Percentiles rank a stretch among this genome's conserved stretches.
Conservation (phyloP, 2,329 filamentous ascomycete species). For the Neurospora sp. region DNA sequence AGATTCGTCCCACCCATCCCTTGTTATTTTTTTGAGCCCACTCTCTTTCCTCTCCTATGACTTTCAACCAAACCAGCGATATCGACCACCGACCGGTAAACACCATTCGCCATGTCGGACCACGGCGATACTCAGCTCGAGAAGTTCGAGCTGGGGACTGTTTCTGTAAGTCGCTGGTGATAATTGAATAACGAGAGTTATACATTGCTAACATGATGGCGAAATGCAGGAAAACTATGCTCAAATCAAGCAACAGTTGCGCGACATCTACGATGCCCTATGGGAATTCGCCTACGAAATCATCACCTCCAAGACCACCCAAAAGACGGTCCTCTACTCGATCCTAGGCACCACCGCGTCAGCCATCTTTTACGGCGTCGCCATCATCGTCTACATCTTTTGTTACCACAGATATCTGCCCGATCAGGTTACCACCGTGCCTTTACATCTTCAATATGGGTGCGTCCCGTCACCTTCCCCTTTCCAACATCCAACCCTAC, state of each 20-base stretch:
- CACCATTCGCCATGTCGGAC: neutral
- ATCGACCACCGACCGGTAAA: neutral
- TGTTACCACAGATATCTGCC: conserved; percentile 50
- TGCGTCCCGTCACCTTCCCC: conserved; percentile 17
- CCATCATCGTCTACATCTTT: conserved; percentile 38
- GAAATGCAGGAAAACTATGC: neutral
- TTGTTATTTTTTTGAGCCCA: neutral
- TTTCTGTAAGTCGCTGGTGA: neutral
- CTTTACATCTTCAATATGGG: conserved; percentile 51
- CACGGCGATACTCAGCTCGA: neutral
- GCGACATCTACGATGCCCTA: neutral
- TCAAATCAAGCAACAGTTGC: neutral
- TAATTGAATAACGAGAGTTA: neutral
- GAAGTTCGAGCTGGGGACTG: neutral
- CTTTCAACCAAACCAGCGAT: neutral
- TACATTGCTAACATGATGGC: neutral
- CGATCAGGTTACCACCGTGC: conserved; percentile 40
- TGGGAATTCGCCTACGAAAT: conserved; percentile 20
- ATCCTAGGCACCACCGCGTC: conserved; percentile 34
- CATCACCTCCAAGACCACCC: conserved; percentile 41
- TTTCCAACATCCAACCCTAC: too few relatives aligned
- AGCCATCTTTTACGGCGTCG: conserved; percentile 35
- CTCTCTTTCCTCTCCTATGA: neutral
- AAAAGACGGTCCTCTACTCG: conserved; percentile 38
- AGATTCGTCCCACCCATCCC: neutral